phyloP scores from a whole-genome alignment of 2,329 filamentous ascomycete species.

The Apiospora aurea region DNA sequence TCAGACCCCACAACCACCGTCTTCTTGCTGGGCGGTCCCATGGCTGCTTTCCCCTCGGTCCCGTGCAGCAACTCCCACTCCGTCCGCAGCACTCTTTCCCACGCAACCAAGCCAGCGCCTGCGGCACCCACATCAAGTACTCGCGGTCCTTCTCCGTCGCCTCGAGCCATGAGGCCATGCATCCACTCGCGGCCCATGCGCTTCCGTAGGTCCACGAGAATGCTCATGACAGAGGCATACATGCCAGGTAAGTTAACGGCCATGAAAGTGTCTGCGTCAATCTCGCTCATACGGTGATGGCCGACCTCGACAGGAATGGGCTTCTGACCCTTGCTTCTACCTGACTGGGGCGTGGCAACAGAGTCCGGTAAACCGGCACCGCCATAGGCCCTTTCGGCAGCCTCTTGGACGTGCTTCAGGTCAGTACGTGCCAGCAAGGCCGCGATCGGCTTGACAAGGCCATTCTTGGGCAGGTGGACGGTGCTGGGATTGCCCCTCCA shows the following conservation, averaged over 20 bases:
- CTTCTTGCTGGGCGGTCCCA: slow-evolving; percentile 70
- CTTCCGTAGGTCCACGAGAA: slow-evolving; percentile 76
- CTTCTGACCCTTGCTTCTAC: slow-evolving; percentile 64
- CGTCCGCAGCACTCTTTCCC: slow-evolving; percentile 78
- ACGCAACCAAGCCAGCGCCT: slow-evolving; percentile 76
- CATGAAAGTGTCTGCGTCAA: slow-evolving; percentile 78
- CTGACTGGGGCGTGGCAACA: slow-evolving; percentile 69
- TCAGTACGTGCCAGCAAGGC: slow-evolving; percentile 72
- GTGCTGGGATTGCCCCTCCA: slow-evolving; percentile 78
- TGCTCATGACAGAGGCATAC: slow-evolving; percentile 72
- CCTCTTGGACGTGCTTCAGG: slow-evolving; percentile 75
- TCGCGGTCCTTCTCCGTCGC: slow-evolving; percentile 63
- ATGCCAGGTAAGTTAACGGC: slow-evolving; percentile 73
- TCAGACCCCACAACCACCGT: slow-evolving; percentile 83
- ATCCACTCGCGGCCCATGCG: slow-evolving; percentile 77
- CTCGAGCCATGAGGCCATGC: slow-evolving; percentile 64
- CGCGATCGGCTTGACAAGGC: slow-evolving; percentile 74
- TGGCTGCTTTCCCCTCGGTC: slow-evolving; percentile 49
- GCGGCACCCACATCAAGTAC: slow-evolving; percentile 79
- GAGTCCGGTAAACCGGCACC: slow-evolving; percentile 79
- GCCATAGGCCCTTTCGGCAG: slow-evolving; percentile 78
- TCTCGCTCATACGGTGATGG: slow-evolving; percentile 73
- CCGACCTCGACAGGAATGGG: slow-evolving; percentile 69
- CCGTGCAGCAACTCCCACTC: slow-evolving; percentile 77
- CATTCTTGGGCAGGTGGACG: slow-evolving; percentile 73